Conservation (phyloP, 495 filamentous ascomycete genomes). For the Hamigera avellanea region DNA sequence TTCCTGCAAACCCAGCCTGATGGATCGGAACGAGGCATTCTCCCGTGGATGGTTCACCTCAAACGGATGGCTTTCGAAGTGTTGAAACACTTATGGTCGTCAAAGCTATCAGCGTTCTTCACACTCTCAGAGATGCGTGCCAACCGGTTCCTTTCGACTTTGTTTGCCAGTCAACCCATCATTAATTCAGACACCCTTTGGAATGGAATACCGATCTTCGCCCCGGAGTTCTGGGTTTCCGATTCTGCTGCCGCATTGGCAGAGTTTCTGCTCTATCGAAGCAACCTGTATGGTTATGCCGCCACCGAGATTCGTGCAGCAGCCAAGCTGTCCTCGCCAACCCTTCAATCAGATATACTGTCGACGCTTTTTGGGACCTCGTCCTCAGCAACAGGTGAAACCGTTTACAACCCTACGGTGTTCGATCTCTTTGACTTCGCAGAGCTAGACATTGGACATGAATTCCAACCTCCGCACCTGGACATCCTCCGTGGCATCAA, state of each 20-base stretch:
- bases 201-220: slow-evolving; percentile 45
- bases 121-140: slow-evolving; percentile 66
- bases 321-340: slow-evolving; percentile 53
- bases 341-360: slow-evolving; percentile 65
- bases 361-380: slow-evolving; percentile 70
- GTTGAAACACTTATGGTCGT: slow-evolving; percentile 69
- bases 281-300: slow-evolving; percentile 69
- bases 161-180: slow-evolving; percentile 52
- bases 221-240: slow-evolving; percentile 52
- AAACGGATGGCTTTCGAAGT: slow-evolving; percentile 69
- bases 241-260: slow-evolving; percentile 52
- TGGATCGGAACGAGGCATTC: slow-evolving; percentile 44
- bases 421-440: slow-evolving; percentile 94
- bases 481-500: slow-evolving; percentile 49
- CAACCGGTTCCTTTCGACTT: slow-evolving; percentile 59
- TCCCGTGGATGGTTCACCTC: slow-evolving; percentile 60
- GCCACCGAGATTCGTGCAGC: slow-evolving; percentile 74
- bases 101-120: slow-evolving; percentile 63
- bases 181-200: slow-evolving; percentile 54
- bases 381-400: slow-evolving; percentile 45
- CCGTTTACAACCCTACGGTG: slow-evolving; percentile 54
- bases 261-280: slow-evolving; percentile 63
- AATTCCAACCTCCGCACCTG: slow-evolving; percentile 35
- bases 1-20: slow-evolving; percentile 53
- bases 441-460: slow-evolving; percentile 49